Evolutionary conservation across 2,329 filamentous ascomycete species (phyloP).

Genomic region (Ophiostoma ulmi): DNA sequence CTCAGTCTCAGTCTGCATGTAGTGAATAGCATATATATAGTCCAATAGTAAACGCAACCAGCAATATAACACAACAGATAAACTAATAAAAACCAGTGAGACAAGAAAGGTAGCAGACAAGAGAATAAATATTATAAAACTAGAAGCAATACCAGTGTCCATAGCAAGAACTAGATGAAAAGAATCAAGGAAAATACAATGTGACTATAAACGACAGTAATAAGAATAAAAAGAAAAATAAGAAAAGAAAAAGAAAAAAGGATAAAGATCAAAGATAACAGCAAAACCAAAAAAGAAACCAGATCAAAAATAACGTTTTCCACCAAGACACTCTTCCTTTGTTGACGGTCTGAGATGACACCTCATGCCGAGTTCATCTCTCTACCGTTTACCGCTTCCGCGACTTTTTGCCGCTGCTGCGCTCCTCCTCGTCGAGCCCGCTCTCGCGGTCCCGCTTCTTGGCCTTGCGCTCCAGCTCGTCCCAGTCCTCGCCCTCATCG

Average conservation of each 20-base stretch:
- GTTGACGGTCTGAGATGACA: background rate
- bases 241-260: background rate
- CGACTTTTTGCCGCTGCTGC: slow-evolving; percentile 61
- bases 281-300: background rate
- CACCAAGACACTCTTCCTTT: background rate
- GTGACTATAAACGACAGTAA: slow-evolving; percentile 6
- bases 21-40: background rate
- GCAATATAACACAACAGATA: too few relatives aligned
- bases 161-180: background rate
- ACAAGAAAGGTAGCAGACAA: background rate
- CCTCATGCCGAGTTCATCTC: too few relatives aligned
- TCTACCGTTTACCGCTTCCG: slow-evolving; percentile 43
- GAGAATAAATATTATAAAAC: background rate
- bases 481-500: slow-evolving; percentile 85
- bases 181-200: background rate
- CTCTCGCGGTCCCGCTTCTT: slow-evolving; percentile 72
- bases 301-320: background rate
- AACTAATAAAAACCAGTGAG: background rate
- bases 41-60: too few relatives aligned
- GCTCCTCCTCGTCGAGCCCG: slow-evolving; percentile 69
- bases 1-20: background rate
- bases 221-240: background rate
- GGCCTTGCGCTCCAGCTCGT: slow-evolving; percentile 87
- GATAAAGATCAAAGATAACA: background rate
- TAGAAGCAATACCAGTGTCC: background rate